Evolutionary conservation across 1,139 yeast species (phyloP), one percentile per base, ranked within the genome.

Genomic region (Pichia sp.): DNA sequence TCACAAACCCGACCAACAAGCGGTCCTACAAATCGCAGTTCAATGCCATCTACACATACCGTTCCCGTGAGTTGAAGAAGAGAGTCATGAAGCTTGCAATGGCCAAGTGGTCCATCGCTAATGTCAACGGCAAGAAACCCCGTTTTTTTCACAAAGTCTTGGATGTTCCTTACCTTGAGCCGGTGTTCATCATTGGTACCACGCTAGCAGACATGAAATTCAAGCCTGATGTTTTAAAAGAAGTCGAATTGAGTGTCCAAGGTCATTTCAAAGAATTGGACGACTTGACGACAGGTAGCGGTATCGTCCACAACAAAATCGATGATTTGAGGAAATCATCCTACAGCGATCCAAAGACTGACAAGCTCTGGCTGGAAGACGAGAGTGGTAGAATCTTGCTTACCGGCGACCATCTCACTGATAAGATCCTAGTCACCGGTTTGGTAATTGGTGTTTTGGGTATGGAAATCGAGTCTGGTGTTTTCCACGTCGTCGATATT

Each of bases 171-270:
- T 79, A 81, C 40, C 81, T 84, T 45, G 76, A 80, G 55, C 77
- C 90, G 28, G 80, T 90, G 53, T 93, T 95, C 95, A 83, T 89
- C n/a, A 75, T 86, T 32, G 99, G 99, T 3, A 88, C 98, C 0
- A 74, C 91, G 0, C 90, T 85, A 59, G 77, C 89, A 58, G 96
- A 91, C 52, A 77, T 89, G 81, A 82, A 80, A 60, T 80, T 81
- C 61, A 93, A 93, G 62, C 89, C 96, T 11, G 85, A 90, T 60
- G 84, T 93, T 43, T 69, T 94, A 47, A 79, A 81, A 43, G 98
- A 93, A 55, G 93, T 91, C 15, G 82, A 86, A 38, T 77, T 68
- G 17, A 79, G 79, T 17, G 65, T 67, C 34, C 83, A 79, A 56
- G 83, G 79, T 39, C 74, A 75, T 30, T 64, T 78, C 39, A 80